Evolutionary conservation across 164 flowering plant species (phyloP).

Genomic region (Vitis rotundifolia): DNA sequence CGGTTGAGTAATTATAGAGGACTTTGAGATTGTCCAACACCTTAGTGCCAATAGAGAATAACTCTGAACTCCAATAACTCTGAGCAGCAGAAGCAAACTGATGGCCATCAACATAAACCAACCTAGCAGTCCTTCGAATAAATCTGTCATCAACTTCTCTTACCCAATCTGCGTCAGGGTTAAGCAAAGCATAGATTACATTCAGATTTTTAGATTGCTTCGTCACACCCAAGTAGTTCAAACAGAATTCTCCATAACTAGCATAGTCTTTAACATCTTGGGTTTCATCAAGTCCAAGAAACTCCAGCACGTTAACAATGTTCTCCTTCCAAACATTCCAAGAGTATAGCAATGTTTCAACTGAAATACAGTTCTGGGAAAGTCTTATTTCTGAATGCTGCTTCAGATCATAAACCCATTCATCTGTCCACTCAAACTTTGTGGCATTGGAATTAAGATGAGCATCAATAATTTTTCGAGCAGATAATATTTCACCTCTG

Average conservation of each 20-base stretch:
- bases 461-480: conserved; percentile 43
- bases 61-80: conserved; percentile 33
- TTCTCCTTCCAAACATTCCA: conserved; percentile 57
- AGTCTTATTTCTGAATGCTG: conserved; percentile 20
- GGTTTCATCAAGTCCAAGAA: conserved; percentile 23
- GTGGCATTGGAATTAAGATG: conserved; percentile 29
- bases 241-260: conserved; percentile 29
- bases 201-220: conserved; percentile 12
- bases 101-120: conserved; percentile 19
- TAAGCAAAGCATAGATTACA: conserved; percentile 19
- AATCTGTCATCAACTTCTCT: conserved; percentile 17
- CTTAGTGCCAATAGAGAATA: conserved; percentile 31
- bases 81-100: conserved; percentile 31
- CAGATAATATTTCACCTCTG: conserved; percentile 27
- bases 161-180: conserved; percentile 43
- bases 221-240: conserved; percentile 42
- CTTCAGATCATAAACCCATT: conserved; percentile 21
- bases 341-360: conserved; percentile 43
- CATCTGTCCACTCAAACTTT: conserved; percentile 42
- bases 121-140: conserved; percentile 16
- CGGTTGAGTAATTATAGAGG: conserved; percentile 13
- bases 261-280: conserved; percentile 11
- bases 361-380: conserved; percentile 26
- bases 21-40: conserved; percentile 37
- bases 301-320: conserved; percentile 27